Conservation (phyloP, 1,139 yeast genomes). For the Kodamaea plutei region DNA sequence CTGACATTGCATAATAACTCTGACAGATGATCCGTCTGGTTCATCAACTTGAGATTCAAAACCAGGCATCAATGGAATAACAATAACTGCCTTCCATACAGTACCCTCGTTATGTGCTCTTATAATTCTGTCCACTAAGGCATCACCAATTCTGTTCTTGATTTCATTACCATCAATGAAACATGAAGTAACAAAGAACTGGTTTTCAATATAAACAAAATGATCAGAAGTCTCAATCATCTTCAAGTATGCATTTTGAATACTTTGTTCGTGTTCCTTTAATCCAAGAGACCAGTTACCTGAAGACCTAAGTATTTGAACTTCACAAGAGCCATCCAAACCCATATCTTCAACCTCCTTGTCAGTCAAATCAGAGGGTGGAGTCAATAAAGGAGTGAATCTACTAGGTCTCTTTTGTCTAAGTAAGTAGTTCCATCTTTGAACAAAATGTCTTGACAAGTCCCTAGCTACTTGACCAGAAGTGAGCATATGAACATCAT, state of each 20-base stretch:
- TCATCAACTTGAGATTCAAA: constrained; percentile 92
- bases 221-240: constrained; percentile 90
- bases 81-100: constrained; percentile 83
- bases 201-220: constrained; percentile 91
- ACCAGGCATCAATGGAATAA: constrained; percentile 97
- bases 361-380: constrained; percentile 82
- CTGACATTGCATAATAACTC: constrained; percentile 96
- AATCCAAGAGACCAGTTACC: constrained; percentile 93
- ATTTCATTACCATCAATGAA: constrained; percentile 81
- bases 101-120: constrained; percentile 77
- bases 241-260: constrained; percentile 88
- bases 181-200: constrained; percentile 87
- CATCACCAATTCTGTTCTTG: constrained; percentile 91
- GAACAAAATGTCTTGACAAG: constrained; percentile 88
- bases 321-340: constrained; percentile 83
- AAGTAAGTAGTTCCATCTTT: constrained; percentile 91
- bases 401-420: constrained; percentile 94
- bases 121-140: constrained; percentile 88
- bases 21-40: constrained; percentile 88
- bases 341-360: constrained; percentile 64
- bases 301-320: constrained; percentile 83
- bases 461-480: constrained; percentile 97
- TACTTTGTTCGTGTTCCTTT: constrained; percentile 79
- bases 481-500: constrained; percentile 94
- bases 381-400: constrained; percentile 84